Conservation (phyloP, 305 asterid species). For the Fraxinus xanthoxyloides region DNA sequence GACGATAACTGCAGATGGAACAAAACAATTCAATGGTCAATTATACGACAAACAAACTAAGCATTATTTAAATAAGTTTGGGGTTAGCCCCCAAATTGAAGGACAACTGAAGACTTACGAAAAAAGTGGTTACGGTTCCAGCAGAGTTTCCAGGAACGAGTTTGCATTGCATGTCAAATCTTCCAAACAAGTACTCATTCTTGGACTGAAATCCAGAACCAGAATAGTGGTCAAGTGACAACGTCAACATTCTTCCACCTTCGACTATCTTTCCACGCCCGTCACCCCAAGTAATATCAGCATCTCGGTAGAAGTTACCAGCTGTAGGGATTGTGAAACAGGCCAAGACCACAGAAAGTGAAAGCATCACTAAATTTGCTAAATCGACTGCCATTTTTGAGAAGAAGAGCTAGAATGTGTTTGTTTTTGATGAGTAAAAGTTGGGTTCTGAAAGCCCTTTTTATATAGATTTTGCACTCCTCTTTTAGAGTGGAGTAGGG, state of each 20-base stretch:
- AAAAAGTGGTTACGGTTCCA: constrained; percentile 52
- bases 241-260: constrained; percentile 27
- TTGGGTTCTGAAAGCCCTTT: not conserved
- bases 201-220: constrained; percentile 49
- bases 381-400: not conserved
- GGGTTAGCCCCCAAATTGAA: not conserved
- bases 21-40: not conserved
- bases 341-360: constrained; percentile 9
- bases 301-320: constrained; percentile 34
- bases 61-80: not conserved
- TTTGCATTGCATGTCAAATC: constrained; percentile 38
- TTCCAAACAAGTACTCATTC: constrained; percentile 32
- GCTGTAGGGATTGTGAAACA: constrained; percentile 22
- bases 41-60: constrained; percentile 31
- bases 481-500: not conserved
- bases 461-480: not conserved
- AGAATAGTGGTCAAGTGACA: constrained; percentile 29
- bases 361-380: not conserved
- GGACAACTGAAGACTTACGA: constrained; percentile 8
- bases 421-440: not conserved
- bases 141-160: constrained; percentile 42
- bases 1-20: constrained; percentile 39
- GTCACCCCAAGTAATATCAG: constrained; percentile 35
- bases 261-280: constrained; percentile 33
- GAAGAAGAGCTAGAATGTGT: not conserved